Conservation (phyloP, 441 rosid genomes). For the Geranium incanum region DNA sequence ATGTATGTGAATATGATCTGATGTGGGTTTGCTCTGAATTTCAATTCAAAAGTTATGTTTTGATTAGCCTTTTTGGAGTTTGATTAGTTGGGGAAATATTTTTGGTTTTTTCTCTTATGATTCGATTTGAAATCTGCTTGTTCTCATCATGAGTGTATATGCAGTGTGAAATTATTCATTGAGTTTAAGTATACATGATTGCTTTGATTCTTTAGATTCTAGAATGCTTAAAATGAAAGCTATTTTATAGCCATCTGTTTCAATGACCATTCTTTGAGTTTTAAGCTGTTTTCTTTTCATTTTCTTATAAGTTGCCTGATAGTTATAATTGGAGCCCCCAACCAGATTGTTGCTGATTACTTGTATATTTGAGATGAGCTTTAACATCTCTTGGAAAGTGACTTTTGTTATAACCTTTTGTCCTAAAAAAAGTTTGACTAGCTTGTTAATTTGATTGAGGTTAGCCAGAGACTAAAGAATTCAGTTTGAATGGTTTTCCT, state of each 20-base stretch:
- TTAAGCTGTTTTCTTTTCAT: not conserved
- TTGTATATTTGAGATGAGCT: conserved; percentile 3
- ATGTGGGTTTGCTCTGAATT: conserved; percentile 8
- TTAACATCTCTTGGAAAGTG: not conserved
- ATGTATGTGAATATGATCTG: not conserved
- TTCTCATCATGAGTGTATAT: not conserved
- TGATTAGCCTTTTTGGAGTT: not conserved
- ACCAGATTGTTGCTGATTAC: not conserved
- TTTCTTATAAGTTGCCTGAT: not conserved
- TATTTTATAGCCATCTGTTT: not conserved
- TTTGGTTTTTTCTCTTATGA: not conserved
- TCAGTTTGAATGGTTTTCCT: conserved; percentile 7
- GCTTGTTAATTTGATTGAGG: not conserved
- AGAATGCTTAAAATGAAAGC: not conserved
- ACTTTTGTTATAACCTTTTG: not conserved
- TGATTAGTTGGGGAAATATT: not conserved
- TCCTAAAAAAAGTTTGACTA: not conserved
- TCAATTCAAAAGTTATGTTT: not conserved
- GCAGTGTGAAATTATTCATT: not conserved
- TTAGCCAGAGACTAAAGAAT: not conserved
- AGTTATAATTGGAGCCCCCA: not conserved
- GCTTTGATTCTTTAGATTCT: not conserved
- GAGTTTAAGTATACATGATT: conserved; percentile 1
- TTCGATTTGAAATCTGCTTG: not conserved
- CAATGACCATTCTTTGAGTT: not conserved